These are phyloP conservation scores for Podospora anserina DNA, from an alignment of 495 filamentous ascomycete species.

Conservation along the genomic window DNA sequence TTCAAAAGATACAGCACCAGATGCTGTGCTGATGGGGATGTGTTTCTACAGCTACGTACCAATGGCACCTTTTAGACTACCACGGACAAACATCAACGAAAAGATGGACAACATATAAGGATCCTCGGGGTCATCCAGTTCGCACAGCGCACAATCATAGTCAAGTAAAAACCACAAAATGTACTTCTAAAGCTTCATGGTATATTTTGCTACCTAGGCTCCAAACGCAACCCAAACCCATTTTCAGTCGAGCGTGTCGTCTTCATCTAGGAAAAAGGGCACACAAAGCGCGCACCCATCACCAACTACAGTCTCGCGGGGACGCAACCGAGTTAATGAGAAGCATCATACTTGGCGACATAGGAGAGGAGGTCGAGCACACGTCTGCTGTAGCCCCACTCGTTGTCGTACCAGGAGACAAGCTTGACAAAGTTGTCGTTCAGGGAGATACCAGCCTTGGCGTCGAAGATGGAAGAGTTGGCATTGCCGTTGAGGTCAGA, in stretches of 20 bases:
- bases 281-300: conserved; percentile 11
- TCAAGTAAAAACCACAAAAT: not conserved
- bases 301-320: conserved; percentile 19
- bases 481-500: conserved; percentile 87
- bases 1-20: too few species aligned
- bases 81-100: too few species aligned
- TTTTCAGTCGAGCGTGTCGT: conserved; percentile 1
- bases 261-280: conserved; percentile 11
- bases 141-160: not conserved
- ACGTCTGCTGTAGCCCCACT: conserved; percentile 94
- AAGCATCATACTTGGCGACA: conserved; percentile 80
- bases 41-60: too few species aligned
- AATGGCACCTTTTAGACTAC: too few species aligned
- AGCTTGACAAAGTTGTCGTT: conserved; percentile 99
- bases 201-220: conserved; percentile 9
- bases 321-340: conserved; percentile 32
- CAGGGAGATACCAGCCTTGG: conserved; percentile 97
- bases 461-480: conserved; percentile 96
- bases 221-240: conserved; percentile 10
- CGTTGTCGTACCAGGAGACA: conserved; percentile 91
- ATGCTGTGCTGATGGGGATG: too few species aligned
- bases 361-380: conserved; percentile 93
- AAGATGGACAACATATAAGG: too few species aligned
- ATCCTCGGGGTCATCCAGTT: not conserved
- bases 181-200: conserved; percentile 3